Conservation (phyloP, 371 early-diverging fungal genomes). For the Mortierella sp. region DNA sequence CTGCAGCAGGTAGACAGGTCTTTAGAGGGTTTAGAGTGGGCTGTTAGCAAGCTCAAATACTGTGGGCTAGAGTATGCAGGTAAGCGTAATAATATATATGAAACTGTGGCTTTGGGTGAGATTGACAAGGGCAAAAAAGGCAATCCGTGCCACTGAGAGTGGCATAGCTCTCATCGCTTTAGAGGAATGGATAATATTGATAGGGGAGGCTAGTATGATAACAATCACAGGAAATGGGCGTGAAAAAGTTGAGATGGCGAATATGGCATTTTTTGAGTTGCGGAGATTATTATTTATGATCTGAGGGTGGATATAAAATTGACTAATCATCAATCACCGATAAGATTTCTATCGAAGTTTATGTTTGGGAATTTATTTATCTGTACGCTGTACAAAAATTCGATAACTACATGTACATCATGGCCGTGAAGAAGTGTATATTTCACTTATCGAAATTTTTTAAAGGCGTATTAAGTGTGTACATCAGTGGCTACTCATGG, state of each 20-base stretch:
- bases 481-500: too few relatives aligned
- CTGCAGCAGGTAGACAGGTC: slow-evolving; percentile 44
- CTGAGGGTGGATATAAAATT: slow-evolving; percentile 6
- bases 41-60: slow-evolving; percentile 47
- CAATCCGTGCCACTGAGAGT: background rate
- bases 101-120: slow-evolving; percentile 3
- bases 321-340: slow-evolving; percentile 40
- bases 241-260: slow-evolving; percentile 11
- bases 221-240: slow-evolving; percentile 5
- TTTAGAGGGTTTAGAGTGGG: slow-evolving; percentile 52
- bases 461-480: too few relatives aligned
- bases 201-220: background rate
- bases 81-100: slow-evolving; percentile 18
- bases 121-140: background rate
- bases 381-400: background rate
- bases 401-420: background rate
- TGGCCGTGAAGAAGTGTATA: too few relatives aligned
- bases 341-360: slow-evolving; percentile 28
- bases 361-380: background rate
- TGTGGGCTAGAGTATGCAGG: slow-evolving; percentile 35
- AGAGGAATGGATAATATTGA: background rate
- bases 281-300: slow-evolving; percentile 45
- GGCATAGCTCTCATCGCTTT: background rate
- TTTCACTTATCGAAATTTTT: too few relatives aligned
- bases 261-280: slow-evolving; percentile 16